A percentile compares a stretch with the other conserved stretches of the same genome.
These are phyloP conservation scores for Erucastrum elatum DNA, from an alignment of 345 rosid genomes.

Conservation along the genomic window DNA sequence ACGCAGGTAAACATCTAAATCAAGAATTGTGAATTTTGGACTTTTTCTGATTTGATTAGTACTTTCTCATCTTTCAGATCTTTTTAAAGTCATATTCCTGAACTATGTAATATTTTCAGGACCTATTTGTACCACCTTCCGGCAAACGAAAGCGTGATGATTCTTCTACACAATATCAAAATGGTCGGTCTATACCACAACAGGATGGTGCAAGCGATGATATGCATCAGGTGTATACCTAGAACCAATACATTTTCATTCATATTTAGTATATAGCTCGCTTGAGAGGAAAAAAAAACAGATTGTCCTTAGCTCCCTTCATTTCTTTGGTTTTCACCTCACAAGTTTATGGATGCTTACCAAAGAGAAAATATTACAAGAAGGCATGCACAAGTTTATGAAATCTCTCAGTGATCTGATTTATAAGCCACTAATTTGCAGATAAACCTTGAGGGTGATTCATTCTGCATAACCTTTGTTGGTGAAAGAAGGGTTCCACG, in stretches of 20 bases:
- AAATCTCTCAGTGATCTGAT: not conserved
- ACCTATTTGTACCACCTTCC: conserved; percentile 71
- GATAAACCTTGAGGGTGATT: conserved; percentile 19
- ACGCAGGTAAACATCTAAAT: conserved; percentile 58
- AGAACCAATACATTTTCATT: conserved; percentile 23
- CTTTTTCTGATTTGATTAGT: conserved; percentile 20
- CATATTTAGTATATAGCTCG: conserved; percentile 2
- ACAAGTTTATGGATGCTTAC: not conserved
- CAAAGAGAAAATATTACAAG: not conserved
- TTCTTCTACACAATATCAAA: conserved; percentile 59
- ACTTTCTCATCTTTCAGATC: not conserved
- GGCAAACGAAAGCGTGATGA: conserved; percentile 98
- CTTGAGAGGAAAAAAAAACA: not conserved
- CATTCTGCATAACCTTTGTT: not conserved
- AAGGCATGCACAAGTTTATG: not conserved
- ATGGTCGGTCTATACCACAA: conserved; percentile 92
- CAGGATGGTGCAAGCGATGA: conserved; percentile 91
- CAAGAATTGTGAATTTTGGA: not conserved
- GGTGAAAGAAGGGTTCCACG: conserved; percentile 16
- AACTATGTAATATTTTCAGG: conserved; percentile 52
- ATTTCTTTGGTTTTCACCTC: not conserved
- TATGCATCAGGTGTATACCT: conserved; percentile 46
- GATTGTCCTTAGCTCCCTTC: not conserved
- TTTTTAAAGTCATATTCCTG: conserved; percentile 9
- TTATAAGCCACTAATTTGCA: conserved; percentile 10